A percentile compares a stretch with the other conserved stretches of the same genome.
phyloP scores from a whole-genome alignment of 108 stramenopile genomes.

The Skeletonema costatum region DNA sequence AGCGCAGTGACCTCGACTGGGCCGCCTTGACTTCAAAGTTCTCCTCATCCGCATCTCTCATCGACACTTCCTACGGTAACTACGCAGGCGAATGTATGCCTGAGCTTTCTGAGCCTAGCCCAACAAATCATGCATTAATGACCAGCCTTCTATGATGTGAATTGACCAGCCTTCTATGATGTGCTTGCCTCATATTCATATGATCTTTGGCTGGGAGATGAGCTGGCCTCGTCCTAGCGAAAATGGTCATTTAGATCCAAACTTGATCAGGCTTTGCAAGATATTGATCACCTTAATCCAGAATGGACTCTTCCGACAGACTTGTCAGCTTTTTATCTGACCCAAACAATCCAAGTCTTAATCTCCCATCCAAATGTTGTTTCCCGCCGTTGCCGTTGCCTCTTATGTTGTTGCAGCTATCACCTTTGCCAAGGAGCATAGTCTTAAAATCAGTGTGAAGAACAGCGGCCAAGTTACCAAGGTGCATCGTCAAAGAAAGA shows the following conservation, averaged over 20 bases:
- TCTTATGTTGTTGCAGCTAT: neutral
- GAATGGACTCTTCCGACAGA: too few species aligned
- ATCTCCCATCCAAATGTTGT: slow-evolving; percentile 4
- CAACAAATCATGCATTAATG: neutral
- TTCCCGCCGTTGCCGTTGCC: slow-evolving; percentile 3
- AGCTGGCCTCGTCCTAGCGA: neutral
- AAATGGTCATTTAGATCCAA: neutral
- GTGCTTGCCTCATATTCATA: neutral
- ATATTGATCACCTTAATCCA: too few species aligned
- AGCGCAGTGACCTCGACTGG: neutral
- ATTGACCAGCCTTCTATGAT: neutral
- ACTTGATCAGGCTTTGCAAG: too few species aligned
- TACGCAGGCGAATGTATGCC: neutral
- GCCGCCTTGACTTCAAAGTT: neutral
- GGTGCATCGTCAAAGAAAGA: slow-evolving; percentile 7
- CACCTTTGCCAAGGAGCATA: neutral
- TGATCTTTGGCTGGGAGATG: neutral
- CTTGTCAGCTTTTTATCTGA: neutral
- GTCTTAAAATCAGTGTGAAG: neutral
- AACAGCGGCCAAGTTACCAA: neutral
- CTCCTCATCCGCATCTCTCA: slow-evolving; percentile 2
- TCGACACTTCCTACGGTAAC: slow-evolving; percentile 8
- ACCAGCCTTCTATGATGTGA: neutral
- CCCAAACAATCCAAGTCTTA: neutral
- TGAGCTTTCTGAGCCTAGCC: neutral